phyloP scores from a whole-genome alignment of 2,329 filamentous ascomycete genomes.

The Penicillium capsulatum region DNA sequence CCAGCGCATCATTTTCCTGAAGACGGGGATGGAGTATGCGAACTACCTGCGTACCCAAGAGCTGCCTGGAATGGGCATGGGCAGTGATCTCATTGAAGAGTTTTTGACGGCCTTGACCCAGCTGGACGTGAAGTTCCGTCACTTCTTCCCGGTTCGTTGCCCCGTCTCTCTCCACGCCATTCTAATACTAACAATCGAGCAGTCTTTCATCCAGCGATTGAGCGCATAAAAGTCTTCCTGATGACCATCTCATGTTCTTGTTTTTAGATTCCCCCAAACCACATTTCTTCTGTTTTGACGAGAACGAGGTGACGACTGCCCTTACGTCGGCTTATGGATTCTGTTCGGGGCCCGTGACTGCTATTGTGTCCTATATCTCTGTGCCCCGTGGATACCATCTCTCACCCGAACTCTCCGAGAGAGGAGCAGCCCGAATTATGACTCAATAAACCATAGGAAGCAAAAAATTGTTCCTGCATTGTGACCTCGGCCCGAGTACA shows the following conservation, averaged over 20 bases:
- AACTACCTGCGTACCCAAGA: conserved; percentile 45
- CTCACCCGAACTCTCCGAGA: conserved; percentile 8
- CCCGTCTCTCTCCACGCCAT: not conserved
- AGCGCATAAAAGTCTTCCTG: conserved; percentile 36
- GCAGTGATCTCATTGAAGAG: conserved; percentile 44
- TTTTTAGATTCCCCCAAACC: conserved; percentile 27
- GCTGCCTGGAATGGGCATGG: conserved; percentile 48
- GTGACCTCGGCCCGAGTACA: conserved; percentile 12
- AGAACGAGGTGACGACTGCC: conserved; percentile 20
- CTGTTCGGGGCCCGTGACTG: conserved; percentile 2
- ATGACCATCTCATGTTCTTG: conserved; percentile 17
- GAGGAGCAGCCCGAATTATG: conserved; percentile 6
- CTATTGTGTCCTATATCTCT: conserved; percentile 8
- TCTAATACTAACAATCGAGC: conserved; percentile 7
- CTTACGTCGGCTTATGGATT: conserved; percentile 10
- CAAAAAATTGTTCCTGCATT: conserved; percentile 6
- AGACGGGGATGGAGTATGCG: conserved; percentile 79
- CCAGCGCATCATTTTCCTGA: conserved; percentile 84
- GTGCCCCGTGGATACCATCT: conserved; percentile 16
- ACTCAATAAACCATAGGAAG: conserved; percentile 10
- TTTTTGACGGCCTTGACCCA: conserved; percentile 44
- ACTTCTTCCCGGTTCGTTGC: conserved; percentile 45
- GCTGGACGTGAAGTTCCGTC: conserved; percentile 46
- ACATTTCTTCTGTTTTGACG: conserved; percentile 21
- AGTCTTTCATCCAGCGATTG: conserved; percentile 45